Conservation (phyloP, 192 early-diverging fungal genomes). For the Spizellomyces punctatus region DNA sequence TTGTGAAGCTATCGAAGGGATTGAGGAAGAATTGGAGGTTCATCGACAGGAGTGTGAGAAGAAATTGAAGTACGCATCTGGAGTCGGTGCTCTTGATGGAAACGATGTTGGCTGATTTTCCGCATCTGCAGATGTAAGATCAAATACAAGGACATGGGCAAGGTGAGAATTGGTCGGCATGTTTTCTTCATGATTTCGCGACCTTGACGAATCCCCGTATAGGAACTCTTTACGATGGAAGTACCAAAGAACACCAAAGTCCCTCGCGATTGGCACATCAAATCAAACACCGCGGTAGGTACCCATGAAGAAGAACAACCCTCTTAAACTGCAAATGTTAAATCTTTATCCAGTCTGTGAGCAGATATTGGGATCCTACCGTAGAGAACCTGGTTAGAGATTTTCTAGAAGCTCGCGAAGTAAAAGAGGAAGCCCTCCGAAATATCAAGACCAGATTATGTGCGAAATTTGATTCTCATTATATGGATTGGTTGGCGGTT, state of each 20-base stretch:
- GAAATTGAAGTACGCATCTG: constrained; percentile 56
- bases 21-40: constrained; percentile 69
- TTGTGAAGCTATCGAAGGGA: constrained; percentile 49
- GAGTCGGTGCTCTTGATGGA: not conserved
- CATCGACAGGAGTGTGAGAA: constrained; percentile 69
- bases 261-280: constrained; percentile 72
- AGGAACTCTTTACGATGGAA: constrained; percentile 93
- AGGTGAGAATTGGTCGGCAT: constrained; percentile 34
- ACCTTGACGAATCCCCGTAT: not conserved
- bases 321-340: not conserved
- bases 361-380: constrained; percentile 80
- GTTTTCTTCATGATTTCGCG: not conserved
- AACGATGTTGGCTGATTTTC: too few relatives aligned
- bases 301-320: not conserved
- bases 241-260: constrained; percentile 74
- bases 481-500: constrained; percentile 68
- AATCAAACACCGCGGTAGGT: constrained; percentile 78
- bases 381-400: constrained; percentile 67
- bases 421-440: constrained; percentile 72
- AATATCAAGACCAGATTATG: constrained; percentile 77
- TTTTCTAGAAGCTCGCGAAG: constrained; percentile 82
- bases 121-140: constrained; percentile 52
- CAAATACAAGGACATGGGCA: constrained; percentile 87
- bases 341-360: constrained; percentile 45
- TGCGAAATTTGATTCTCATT: constrained; percentile 80